Percentiles rank a stretch among this genome's conserved stretches.
Evolutionary conservation across 2,329 filamentous ascomycete species (phyloP).

Genomic region (Rutstroemia sp.): DNA sequence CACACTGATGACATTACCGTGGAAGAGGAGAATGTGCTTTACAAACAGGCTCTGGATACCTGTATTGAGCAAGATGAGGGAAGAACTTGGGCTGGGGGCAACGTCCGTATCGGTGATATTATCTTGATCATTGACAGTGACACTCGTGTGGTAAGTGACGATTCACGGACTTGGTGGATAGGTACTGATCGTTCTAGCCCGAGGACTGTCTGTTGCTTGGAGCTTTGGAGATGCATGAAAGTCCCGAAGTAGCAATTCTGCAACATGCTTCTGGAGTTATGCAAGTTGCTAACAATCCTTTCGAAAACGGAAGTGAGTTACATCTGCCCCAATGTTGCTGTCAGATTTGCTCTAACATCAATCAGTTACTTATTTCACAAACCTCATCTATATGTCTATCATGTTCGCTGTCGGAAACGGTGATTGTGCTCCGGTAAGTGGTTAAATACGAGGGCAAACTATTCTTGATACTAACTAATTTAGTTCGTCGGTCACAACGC

Average conservation of each 20-base stretch:
- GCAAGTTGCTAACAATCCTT: slow-evolving; percentile 65
- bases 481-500: slow-evolving; percentile 71
- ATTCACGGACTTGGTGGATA: background rate
- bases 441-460: background rate
- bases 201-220: slow-evolving; percentile 23
- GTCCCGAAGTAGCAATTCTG: slow-evolving; percentile 62
- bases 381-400: slow-evolving; percentile 69
- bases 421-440: slow-evolving; percentile 41
- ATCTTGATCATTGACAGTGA: slow-evolving; percentile 64
- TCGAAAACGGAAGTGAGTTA: slow-evolving; percentile 53
- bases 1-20: slow-evolving; percentile 11
- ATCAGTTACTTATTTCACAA: slow-evolving; percentile 67
- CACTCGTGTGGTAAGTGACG: slow-evolving; percentile 42
- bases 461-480: background rate
- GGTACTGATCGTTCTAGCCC: slow-evolving; percentile 5
- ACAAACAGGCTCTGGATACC: slow-evolving; percentile 40
- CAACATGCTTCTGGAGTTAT: slow-evolving; percentile 70
- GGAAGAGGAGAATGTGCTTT: slow-evolving; percentile 37
- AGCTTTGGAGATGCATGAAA: slow-evolving; percentile 63
- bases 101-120: slow-evolving; percentile 54
- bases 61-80: slow-evolving; percentile 43
- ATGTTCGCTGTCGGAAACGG: slow-evolving; percentile 63
- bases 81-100: slow-evolving; percentile 51
- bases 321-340: background rate
- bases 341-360: background rate